Conservation (phyloP, 805 yeast genomes). For the Metschnikowia lunata region DNA sequence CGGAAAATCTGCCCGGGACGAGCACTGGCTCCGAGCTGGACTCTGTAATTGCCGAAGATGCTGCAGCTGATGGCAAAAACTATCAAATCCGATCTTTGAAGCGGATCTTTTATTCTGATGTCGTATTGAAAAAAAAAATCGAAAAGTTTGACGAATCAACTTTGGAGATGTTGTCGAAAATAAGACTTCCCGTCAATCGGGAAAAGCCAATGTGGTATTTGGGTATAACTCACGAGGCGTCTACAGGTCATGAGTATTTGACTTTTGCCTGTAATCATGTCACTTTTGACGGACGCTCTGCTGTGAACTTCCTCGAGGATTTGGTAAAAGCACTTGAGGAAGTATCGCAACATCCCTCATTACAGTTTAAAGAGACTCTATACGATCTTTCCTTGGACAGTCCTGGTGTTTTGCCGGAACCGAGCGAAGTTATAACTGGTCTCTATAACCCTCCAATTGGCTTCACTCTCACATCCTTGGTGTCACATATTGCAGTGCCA, state of each 20-base stretch:
- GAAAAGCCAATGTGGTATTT: conserved; percentile 10
- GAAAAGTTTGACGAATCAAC: conserved; percentile 2
- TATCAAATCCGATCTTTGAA: conserved; percentile 5
- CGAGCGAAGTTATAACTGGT: conserved; percentile 3
- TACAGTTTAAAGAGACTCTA: conserved; percentile 1
- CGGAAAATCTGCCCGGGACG: background rate
- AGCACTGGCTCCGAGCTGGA: background rate
- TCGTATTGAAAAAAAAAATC: conserved; percentile 5
- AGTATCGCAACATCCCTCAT: background rate
- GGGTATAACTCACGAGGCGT: background rate
- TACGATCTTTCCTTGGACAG: conserved; percentile 3
- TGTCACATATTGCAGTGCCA: conserved; percentile 2
- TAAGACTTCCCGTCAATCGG: conserved; percentile 6
- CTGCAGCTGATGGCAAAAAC: conserved; percentile 6
- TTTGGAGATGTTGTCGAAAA: conserved; percentile 2
- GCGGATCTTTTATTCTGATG: conserved; percentile 7
- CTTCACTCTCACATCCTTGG: conserved; percentile 1
- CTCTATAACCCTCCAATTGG: conserved; percentile 4
- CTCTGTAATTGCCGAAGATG: conserved; percentile 2
- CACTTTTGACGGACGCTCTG: conserved; percentile 14
- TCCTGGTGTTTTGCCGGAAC: background rate
- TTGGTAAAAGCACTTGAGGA: conserved; percentile 2
- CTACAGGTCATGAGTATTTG: conserved; percentile 5
- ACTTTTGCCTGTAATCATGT: conserved; percentile 13
- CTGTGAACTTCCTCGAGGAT: conserved; percentile 10